Evolutionary conservation across 306 rosid species (phyloP), one percentile per base, ranked within the genome.

Genomic region (Vicia villosa): DNA sequence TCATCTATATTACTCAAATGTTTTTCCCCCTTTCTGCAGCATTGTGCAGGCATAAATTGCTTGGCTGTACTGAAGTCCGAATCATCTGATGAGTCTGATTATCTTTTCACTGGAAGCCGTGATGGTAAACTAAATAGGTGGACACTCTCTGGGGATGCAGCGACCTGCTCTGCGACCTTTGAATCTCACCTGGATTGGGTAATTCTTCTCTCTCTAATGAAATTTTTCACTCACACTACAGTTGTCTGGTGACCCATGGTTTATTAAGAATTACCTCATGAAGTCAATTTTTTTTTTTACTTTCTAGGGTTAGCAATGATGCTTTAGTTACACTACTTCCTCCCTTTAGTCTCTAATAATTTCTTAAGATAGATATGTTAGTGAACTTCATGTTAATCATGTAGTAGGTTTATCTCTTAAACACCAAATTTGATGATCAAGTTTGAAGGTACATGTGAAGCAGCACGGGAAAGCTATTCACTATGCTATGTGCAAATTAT

Each of bases 121-220:
- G 99, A 94, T 82, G 99, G 99, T 66, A 94, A 91, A 3, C 79
- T 94, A 72, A 94, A 91, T 80, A 84, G 97, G 70, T 94, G 99
- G 99, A 72, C 70, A 22, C 75, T 94, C 62, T 66, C 68, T 46
- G 95, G 81, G 59, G 92, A 89, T 77, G 79, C 83, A 51, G 91
- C 89, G 20, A 83, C 92, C n/a, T 94, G 91, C 83, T 86, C 96
- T 49, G 84, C 97, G 47, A 94, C 99, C 60, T 94, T 88, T 58
- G 99, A 94, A 83, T 94, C 99, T 84, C 99, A 94, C 63, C 92
- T 91, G 71, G 99, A 94, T 70, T 94, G 99, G 98, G 98, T 90
- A 87, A 21, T 37, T 30, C 22, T 72, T 65, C 37, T 58, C 40
- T 70, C 3, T 59, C 69, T 40, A 14, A 21, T 65, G 34, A 66